phyloP scores from a whole-genome alignment of 2,329 filamentous ascomycete genomes.

The Xylaria sp. region DNA sequence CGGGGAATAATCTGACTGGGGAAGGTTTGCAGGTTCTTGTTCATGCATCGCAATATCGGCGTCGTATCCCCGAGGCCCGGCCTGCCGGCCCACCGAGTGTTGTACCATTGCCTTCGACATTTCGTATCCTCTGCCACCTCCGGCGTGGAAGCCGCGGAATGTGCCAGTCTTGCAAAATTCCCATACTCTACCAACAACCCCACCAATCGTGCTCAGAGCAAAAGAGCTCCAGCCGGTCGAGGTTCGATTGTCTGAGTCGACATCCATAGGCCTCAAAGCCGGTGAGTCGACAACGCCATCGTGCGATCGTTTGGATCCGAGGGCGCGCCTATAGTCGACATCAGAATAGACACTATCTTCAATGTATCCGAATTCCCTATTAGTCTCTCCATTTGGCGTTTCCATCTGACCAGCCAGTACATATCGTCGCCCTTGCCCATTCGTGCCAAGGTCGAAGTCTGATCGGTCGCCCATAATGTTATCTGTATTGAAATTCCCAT shows the following conservation, averaged over 20 bases:
- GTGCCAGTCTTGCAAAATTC: constrained; percentile 81
- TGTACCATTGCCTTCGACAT: constrained; percentile 53
- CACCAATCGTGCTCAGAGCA: constrained; percentile 72
- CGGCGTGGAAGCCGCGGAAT: constrained; percentile 88
- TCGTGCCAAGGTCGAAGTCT: constrained; percentile 36
- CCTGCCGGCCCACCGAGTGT: constrained; percentile 33
- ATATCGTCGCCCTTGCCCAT: constrained; percentile 54
- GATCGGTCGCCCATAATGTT: constrained; percentile 44
- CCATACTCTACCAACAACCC: constrained; percentile 81
- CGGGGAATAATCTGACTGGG: constrained; percentile 51
- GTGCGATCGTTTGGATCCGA: constrained; percentile 60
- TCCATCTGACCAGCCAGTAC: constrained; percentile 66
- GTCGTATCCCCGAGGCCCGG: constrained; percentile 45
- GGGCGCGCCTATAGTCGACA: constrained; percentile 63
- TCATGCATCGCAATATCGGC: constrained; percentile 45
- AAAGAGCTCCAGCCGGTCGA: constrained; percentile 65
- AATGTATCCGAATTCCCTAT: constrained; percentile 50
- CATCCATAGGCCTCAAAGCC: constrained; percentile 44
- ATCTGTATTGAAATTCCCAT: constrained; percentile 48
- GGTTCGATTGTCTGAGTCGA: constrained; percentile 38
- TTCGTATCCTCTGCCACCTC: constrained; percentile 79
- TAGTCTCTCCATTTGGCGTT: constrained; percentile 55
- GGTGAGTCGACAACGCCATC: constrained; percentile 55
- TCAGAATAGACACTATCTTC: constrained; percentile 69
- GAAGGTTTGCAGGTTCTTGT: constrained; percentile 47